phyloP scores from a whole-genome alignment of 73 alveolate species.

The Paramecium primaurelia region DNA sequence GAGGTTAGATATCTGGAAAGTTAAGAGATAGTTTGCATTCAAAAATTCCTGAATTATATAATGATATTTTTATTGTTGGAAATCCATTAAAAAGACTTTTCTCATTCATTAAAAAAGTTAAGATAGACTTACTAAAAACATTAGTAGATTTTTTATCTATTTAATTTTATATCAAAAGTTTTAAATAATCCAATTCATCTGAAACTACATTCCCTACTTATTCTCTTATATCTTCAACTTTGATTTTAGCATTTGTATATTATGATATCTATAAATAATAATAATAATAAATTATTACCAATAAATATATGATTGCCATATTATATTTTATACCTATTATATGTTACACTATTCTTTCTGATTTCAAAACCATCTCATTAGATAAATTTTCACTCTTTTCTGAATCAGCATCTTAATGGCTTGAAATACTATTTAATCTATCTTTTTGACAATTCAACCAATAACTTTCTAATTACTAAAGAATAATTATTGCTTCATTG shows the following conservation, averaged over 20 bases:
- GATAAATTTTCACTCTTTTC: conserved; percentile 1
- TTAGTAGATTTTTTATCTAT: neutral
- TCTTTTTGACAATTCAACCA: neutral
- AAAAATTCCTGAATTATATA: neutral
- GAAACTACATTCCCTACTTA: neutral
- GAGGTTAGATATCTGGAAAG: conserved; percentile 41
- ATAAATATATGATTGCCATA: neutral
- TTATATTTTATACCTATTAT: neutral
- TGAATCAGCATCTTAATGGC: conserved; percentile 12
- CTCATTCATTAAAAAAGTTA: neutral
- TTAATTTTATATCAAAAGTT: neutral
- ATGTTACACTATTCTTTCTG: conserved; percentile 21
- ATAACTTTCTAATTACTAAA: neutral
- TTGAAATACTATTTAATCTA: neutral
- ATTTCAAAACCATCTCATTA: conserved; percentile 16
- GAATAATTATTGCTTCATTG: neutral
- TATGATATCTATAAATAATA: neutral
- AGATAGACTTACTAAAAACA: neutral
- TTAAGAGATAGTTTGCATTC: conserved; percentile 20
- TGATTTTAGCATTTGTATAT: neutral
- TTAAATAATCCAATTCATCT: neutral
- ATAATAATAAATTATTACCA: neutral
- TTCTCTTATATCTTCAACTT: neutral
- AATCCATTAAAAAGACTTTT: conserved; percentile 19
- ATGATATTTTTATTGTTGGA: neutral